Conservation (phyloP, 495 filamentous ascomycete species). For the Chaetomium fimeti region DNA sequence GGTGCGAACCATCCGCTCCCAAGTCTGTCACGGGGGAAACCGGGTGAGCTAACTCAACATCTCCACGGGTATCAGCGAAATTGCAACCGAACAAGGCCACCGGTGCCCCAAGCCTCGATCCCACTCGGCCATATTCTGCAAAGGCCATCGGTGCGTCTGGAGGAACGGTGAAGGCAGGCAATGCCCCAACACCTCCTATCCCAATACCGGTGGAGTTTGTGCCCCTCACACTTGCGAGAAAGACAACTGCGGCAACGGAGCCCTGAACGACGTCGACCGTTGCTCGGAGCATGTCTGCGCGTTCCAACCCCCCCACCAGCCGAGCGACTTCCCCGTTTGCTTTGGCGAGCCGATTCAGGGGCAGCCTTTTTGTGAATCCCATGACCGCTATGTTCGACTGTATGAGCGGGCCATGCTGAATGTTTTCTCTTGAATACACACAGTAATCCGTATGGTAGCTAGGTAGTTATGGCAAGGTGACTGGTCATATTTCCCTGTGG, state of each 20-base stretch:
- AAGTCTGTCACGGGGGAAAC: background rate
- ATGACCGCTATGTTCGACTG: background rate
- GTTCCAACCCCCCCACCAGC: background rate
- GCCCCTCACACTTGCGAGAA: background rate
- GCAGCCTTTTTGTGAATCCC: background rate
- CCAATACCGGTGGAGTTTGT: background rate
- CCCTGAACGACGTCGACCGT: background rate
- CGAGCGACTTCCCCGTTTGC: background rate
- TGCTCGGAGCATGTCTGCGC: constrained; percentile 10
- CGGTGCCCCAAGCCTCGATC: background rate
- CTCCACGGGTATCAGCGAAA: background rate
- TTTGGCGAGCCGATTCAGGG: background rate
- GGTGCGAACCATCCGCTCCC: background rate
- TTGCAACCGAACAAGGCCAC: background rate
- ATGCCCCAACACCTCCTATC: background rate
- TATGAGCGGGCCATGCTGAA: background rate
- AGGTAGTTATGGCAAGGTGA: too few relatives aligned
- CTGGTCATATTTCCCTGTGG: too few relatives aligned
- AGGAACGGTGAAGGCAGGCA: background rate
- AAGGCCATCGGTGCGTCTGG: constrained; percentile 4
- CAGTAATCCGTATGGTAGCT: too few relatives aligned
- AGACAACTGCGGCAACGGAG: background rate
- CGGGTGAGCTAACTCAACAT: background rate
- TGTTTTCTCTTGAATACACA: too few relatives aligned
- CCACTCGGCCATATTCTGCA: background rate